Evolutionary conservation across 164 flowering plant genomes (phyloP).

Genomic region (Macadamia tetraphylla): DNA sequence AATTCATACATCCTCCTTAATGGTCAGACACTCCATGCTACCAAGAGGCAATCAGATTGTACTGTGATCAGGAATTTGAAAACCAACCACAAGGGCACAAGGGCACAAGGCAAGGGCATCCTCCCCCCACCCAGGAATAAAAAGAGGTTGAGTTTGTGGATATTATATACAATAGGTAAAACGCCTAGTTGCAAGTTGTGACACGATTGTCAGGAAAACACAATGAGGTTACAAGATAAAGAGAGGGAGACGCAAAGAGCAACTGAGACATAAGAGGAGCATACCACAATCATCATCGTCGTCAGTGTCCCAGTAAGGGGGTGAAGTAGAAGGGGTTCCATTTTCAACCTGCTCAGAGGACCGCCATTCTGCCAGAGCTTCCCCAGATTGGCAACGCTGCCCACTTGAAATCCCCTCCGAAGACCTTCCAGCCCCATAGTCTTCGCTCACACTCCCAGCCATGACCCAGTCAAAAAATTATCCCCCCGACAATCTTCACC

Average conservation of each 20-base stretch:
- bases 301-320: conserved; percentile 66
- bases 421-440: conserved; percentile 45
- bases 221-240: no score
- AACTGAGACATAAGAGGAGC: neutral
- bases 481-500: neutral
- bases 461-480: conserved; percentile 18
- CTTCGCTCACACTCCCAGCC: conserved; percentile 45
- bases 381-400: conserved; percentile 49
- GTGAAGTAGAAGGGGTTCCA: conserved; percentile 57
- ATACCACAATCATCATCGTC: conserved; percentile 51
- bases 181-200: neutral
- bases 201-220: no score
- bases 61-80: no score
- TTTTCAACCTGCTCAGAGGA: conserved; percentile 69
- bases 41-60: no score
- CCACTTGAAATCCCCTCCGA: conserved; percentile 42
- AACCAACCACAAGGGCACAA: no score
- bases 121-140: no score
- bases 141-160: no score
- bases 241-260: neutral
- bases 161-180: neutral
- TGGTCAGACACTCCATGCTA: neutral
- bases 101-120: no score
- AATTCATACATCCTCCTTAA: neutral
- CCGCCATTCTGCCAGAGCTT: conserved; percentile 68